Conservation (phyloP, 169 alveolate genomes). For the Plasmodium falciparum region DNA sequence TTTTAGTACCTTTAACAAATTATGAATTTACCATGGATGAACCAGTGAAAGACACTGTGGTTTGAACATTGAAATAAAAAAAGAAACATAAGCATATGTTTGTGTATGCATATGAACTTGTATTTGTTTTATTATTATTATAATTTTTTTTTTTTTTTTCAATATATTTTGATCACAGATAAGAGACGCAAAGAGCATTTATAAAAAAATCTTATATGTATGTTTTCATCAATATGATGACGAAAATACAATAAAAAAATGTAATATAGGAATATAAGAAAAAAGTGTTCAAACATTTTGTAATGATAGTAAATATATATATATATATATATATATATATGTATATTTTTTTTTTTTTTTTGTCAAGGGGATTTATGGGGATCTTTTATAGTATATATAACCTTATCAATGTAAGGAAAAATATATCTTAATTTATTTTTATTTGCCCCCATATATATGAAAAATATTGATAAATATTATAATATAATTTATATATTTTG, state of each 20-base stretch:
- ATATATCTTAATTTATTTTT: no score
- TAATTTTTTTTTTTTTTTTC: slow-evolving; percentile 7
- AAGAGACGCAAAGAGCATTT: slow-evolving; percentile 59
- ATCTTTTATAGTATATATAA: slow-evolving; percentile 62
- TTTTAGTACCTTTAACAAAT: slow-evolving; percentile 18
- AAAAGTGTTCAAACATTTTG: not conserved
- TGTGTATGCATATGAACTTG: no score
- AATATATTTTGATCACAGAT: slow-evolving; percentile 24
- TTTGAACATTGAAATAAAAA: slow-evolving; percentile 9
- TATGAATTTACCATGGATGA: slow-evolving; percentile 72
- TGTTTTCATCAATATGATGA: slow-evolving; percentile 68
- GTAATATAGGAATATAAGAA: slow-evolving; percentile 17
- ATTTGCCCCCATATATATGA: no score
- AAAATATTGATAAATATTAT: not conserved
- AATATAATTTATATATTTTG: not conserved
- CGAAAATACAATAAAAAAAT: slow-evolving; percentile 60
- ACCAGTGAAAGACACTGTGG: slow-evolving; percentile 67
- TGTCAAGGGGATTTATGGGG: slow-evolving; percentile 76
- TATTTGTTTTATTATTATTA: not conserved
- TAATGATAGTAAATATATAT: no score
- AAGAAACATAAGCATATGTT: not conserved
- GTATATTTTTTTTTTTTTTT: slow-evolving; percentile 8
- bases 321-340: not conserved
- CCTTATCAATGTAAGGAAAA: slow-evolving; percentile 46
- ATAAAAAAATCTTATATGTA: slow-evolving; percentile 36